Evolutionary conservation across 2,329 filamentous ascomycete genomes (phyloP).

Genomic region (Podosphaera fusca): DNA sequence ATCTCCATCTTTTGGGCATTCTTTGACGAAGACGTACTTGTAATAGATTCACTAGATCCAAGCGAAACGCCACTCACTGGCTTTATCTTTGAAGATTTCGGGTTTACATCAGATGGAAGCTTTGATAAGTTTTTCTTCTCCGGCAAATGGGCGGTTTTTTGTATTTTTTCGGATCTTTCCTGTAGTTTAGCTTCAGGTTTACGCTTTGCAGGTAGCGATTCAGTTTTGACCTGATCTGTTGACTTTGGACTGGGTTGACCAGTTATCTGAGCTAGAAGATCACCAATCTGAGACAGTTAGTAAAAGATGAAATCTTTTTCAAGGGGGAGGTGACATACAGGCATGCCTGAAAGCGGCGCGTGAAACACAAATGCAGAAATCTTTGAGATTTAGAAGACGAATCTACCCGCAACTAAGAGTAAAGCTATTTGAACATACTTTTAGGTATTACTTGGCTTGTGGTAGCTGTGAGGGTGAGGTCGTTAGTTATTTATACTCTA

Average conservation of each 20-base stretch:
- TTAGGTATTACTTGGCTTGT: too few species aligned
- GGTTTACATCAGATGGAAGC: conserved; percentile 7
- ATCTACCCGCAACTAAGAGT: too few species aligned
- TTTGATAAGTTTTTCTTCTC: conserved; percentile 5
- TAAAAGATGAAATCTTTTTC: conserved; percentile 3
- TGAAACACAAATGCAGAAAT: too few species aligned
- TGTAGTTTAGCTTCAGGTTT: conserved; percentile 31
- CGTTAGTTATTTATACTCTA: too few species aligned
- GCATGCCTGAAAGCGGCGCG: conserved; percentile 6
- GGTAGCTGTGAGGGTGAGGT: too few species aligned
- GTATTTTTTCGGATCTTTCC: conserved; percentile 20
- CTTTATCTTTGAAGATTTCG: conserved; percentile 9
- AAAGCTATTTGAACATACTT: too few species aligned
- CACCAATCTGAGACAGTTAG: conserved; percentile 23
- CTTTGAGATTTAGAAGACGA: too few species aligned
- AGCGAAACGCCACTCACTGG: conserved; percentile 3
- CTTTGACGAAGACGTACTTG: conserved; percentile 2
- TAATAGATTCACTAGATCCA: not conserved
- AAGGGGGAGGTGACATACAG: conserved; percentile 7
- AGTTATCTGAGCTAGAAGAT: conserved; percentile 37
- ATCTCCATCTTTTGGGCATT: conserved; percentile 12
- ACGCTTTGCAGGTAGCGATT: conserved; percentile 24
- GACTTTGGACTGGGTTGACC: conserved; percentile 23
- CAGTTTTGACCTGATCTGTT: conserved; percentile 6
- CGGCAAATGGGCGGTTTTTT: conserved; percentile 15